Conservation (phyloP, 2,329 filamentous ascomycete species). For the Colletotrichum liriopes region DNA sequence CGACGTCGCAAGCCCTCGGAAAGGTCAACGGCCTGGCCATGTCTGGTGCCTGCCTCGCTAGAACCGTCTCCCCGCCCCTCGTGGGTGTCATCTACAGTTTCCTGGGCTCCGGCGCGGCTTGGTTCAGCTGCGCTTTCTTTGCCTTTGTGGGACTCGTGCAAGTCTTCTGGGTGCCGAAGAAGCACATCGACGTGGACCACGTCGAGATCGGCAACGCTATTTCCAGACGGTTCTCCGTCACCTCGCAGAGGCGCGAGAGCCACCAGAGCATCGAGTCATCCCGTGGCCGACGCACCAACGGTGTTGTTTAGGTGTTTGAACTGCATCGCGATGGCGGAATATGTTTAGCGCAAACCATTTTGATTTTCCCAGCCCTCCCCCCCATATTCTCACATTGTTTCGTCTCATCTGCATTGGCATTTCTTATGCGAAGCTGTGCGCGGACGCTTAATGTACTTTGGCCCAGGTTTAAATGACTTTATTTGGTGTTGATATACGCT, state of each 20-base stretch:
- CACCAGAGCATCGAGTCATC: slow-evolving; percentile 27
- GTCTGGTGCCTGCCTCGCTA: slow-evolving; percentile 78
- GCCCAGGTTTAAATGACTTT: neutral
- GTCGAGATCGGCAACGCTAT: slow-evolving; percentile 42
- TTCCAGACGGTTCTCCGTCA: slow-evolving; percentile 27
- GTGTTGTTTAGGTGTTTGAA: neutral
- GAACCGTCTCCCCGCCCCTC: slow-evolving; percentile 79
- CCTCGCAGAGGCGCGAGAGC: slow-evolving; percentile 23
- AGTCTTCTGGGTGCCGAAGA: slow-evolving; percentile 41
- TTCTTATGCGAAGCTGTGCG: slow-evolving; percentile 3
- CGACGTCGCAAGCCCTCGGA: slow-evolving; percentile 73
- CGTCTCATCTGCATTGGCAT: slow-evolving; percentile 21
- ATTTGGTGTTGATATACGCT: slow-evolving; percentile 10
- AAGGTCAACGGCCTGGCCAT: slow-evolving; percentile 82
- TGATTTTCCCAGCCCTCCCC: neutral
- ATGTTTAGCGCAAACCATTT: neutral
- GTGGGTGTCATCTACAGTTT: slow-evolving; percentile 78
- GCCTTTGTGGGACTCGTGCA: slow-evolving; percentile 36
- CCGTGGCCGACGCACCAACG: slow-evolving; percentile 25
- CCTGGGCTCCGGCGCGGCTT: slow-evolving; percentile 64
- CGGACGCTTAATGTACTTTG: slow-evolving; percentile 9
- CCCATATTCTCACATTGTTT: slow-evolving; percentile 7
- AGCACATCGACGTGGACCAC: slow-evolving; percentile 45
- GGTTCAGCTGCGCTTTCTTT: slow-evolving; percentile 54
- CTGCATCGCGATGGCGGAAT: neutral